Percentiles rank a stretch among this genome's conserved stretches.
Conservation (phyloP, 352 stramenopile genomes). For the Saprolegnia parasitica region DNA sequence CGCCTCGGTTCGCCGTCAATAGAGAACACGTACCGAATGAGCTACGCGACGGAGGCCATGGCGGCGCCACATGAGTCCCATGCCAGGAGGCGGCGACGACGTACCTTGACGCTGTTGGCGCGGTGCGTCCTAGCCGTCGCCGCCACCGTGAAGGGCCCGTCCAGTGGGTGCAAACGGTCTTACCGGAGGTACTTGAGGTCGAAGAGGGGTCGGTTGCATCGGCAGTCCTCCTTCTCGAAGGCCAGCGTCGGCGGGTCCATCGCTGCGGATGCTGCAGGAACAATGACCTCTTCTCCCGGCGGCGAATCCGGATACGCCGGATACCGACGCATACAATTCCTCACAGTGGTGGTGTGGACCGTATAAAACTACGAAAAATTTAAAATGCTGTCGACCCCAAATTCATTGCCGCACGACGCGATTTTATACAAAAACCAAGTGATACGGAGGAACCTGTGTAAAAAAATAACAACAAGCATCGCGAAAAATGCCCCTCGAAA, state of each 20-base stretch:
- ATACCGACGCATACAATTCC: not conserved
- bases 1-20: not conserved
- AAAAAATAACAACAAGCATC: not conserved
- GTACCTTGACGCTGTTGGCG: conserved; percentile 25
- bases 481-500: not conserved
- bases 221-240: conserved; percentile 22
- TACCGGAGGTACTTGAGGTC: conserved; percentile 28
- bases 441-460: not conserved
- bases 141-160: not conserved
- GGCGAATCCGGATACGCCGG: not conserved
- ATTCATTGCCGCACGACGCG: not conserved
- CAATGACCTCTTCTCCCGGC: not conserved
- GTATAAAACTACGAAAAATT: not conserved
- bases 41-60: not conserved
- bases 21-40: conserved; percentile 13
- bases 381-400: not conserved
- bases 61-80: not conserved
- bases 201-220: conserved; percentile 18
- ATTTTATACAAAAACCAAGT: not conserved
- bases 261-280: not conserved
- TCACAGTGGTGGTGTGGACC: not conserved
- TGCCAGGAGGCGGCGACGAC: not conserved
- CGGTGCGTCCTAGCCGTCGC: conserved; percentile 11
- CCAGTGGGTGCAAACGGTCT: not conserved
- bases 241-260: not conserved